Evolutionary conservation across 164 flowering plant genomes (phyloP).

Genomic region (Platanus orientalis): DNA sequence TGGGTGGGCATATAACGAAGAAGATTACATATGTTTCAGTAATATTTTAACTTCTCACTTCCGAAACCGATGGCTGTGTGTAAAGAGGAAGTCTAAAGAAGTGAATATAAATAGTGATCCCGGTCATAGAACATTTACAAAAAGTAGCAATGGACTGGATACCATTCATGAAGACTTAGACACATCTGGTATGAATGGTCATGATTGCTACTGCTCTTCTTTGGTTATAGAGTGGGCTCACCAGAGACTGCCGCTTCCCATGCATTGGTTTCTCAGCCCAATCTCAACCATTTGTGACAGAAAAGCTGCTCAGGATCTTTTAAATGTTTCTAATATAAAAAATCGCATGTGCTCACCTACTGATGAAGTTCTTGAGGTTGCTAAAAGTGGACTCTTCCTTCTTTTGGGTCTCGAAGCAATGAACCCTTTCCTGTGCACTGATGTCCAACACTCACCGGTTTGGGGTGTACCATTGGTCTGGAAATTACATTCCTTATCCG

Average conservation of each 20-base stretch:
- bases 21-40: constrained; percentile 48
- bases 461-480: constrained; percentile 60
- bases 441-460: constrained; percentile 35
- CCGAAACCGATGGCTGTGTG: constrained; percentile 59
- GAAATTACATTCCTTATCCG: constrained; percentile 87
- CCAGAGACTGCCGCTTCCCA: constrained; percentile 91
- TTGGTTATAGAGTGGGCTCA: constrained; percentile 68
- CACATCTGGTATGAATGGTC: constrained; percentile 15
- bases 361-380: constrained; percentile 39
- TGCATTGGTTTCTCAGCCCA: constrained; percentile 90
- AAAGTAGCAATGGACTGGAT: constrained; percentile 35
- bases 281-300: constrained; percentile 37
- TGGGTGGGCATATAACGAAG: constrained; percentile 48
- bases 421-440: constrained; percentile 28
- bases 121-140: constrained; percentile 14
- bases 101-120: constrained; percentile 6
- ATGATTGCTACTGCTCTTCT: constrained; percentile 20
- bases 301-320: constrained; percentile 14
- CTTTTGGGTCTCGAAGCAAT: constrained; percentile 76
- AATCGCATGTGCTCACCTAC: constrained; percentile 15
- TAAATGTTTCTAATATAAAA: constrained; percentile 11
- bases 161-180: constrained; percentile 74
- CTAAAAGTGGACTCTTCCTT: constrained; percentile 73
- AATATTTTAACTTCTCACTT: constrained; percentile 53
- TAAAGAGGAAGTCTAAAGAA: constrained; percentile 37